Base-by-base conservation (phyloP, 2,329 filamentous ascomycete genomes). In the Exophiala sp. region DNA sequence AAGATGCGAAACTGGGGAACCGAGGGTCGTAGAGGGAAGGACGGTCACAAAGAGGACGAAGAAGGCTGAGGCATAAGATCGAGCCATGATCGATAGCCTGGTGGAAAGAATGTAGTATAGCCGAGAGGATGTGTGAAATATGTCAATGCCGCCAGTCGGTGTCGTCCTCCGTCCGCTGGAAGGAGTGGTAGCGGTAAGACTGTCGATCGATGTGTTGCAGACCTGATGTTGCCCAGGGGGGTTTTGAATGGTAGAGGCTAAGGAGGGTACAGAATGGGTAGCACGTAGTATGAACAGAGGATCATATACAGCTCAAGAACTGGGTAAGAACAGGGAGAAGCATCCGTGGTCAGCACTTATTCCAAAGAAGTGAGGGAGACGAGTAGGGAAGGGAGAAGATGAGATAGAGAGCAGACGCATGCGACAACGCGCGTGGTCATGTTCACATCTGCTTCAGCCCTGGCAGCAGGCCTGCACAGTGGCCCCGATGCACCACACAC, bases 1-100 rank as follows among this genome's bases (percentile, higher is more conserved):
- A 10, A 58, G 50, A 30, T 52, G 48, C 24, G 55, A 46, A 34
- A 59, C 18, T 1, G 55, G 57, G 30, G 53, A 44, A 13, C 55
- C 55, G 2, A 39, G 18, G 5, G 51, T 35, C 37, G 38, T 48
- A 5, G 48, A 50, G 18, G 54, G 46, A 13, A 59, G 38, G 16
- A 34, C 30, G 32, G 44, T 41, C 29, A 55, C 13, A 22, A 55
- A 32, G n/a, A 57, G 38, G 10, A 47, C 24, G 14, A 55, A 14
- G 11, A 47, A 4, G 21, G 46, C 6, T 4, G 44, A 16, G 14
- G 43, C 21, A 42, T 27, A 43, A 19, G 24, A 43, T 18, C 29
- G 43, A 43, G 48, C 22, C 51, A 50, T 57, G 39, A 21, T 30
- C 40, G 45, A 39, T 38, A 27, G 24, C 24, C 24, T 27, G 5